Evolutionary conservation across 306 rosid species (phyloP).

Genomic region (Quercus gilva): DNA sequence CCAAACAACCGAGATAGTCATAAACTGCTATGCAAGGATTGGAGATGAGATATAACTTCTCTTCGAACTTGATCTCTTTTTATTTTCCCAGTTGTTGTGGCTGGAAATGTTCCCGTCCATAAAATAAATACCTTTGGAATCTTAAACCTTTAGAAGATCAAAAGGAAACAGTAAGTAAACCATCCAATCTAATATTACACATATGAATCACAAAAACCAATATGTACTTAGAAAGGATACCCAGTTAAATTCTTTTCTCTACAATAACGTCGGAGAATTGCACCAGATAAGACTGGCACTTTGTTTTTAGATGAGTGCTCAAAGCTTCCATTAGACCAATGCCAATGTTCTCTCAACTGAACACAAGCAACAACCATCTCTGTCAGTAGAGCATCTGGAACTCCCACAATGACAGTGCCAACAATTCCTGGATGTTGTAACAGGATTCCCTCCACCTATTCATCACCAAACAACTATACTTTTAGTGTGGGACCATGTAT

Average conservation of each 20-base stretch:
- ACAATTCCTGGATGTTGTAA: conserved; percentile 69
- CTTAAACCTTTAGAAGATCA: conserved; percentile 63
- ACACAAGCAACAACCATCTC: conserved; percentile 75
- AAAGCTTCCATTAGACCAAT: conserved; percentile 39
- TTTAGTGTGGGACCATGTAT: background rate
- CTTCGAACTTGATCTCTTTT: conserved; percentile 53
- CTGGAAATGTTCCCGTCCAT: conserved; percentile 75
- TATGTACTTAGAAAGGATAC: conserved; percentile 22
- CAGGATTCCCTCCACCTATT: conserved; percentile 71
- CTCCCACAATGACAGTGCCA: conserved; percentile 61
- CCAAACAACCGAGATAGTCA: conserved; percentile 31
- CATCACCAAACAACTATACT: conserved; percentile 13
- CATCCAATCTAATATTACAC: background rate
- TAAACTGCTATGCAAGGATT: conserved; percentile 49
- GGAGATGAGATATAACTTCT: conserved; percentile 45
- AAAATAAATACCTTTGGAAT: conserved; percentile 57
- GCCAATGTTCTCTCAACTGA: conserved; percentile 53
- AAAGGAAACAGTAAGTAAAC: background rate
- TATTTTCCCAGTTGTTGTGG: conserved; percentile 65
- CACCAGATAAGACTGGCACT: conserved; percentile 39
- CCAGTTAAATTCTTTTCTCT: conserved; percentile 53
- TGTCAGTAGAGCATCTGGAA: conserved; percentile 62
- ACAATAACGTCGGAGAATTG: conserved; percentile 50
- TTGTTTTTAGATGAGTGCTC: conserved; percentile 22
- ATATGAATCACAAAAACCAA: background rate